A percentile compares a stretch with the other conserved stretches of the same genome.
These are phyloP conservation scores for Ascosphaera apis DNA, from an alignment of 2,329 filamentous ascomycete genomes.

Conservation along the genomic window DNA sequence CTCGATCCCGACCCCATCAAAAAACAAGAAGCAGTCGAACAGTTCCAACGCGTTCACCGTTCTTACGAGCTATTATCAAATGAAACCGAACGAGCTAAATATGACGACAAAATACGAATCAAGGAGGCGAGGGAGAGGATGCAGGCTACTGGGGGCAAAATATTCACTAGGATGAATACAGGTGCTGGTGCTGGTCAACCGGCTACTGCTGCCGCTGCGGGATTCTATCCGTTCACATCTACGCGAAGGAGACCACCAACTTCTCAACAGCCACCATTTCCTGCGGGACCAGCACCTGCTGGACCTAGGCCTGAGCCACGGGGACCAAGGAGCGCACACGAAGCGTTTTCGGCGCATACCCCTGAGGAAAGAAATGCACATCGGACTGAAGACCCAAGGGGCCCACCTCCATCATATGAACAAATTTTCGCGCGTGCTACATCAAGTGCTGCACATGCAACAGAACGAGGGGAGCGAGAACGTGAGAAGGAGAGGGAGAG, in stretches of 20 bases:
- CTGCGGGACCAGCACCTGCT: neutral
- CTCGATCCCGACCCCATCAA: constrained; percentile 39
- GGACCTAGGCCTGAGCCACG: neutral
- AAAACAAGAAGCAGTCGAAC: constrained; percentile 57
- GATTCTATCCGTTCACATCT: neutral
- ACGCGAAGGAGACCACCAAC: neutral
- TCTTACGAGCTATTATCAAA: constrained; percentile 81
- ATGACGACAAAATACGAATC: constrained; percentile 53
- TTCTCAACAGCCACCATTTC: neutral
- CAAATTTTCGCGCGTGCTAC: neutral
- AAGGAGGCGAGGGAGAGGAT: constrained; percentile 20
- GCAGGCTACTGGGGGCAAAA: neutral
- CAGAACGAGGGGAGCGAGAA: neutral
- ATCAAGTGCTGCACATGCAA: neutral
- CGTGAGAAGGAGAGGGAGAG: neutral
- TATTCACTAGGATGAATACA: neutral
- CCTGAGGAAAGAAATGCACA: neutral
- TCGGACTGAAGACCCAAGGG: neutral
- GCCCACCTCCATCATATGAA: neutral
- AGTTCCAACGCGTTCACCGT: constrained; percentile 81
- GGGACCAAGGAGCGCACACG: neutral
- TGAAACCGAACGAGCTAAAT: constrained; percentile 45
- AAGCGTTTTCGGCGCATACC: neutral
- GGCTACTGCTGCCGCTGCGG: neutral
- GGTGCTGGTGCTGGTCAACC: neutral